Evolutionary conservation across 176 grass and related monocot species (phyloP).

Genomic region (Guadua angustifolia): DNA sequence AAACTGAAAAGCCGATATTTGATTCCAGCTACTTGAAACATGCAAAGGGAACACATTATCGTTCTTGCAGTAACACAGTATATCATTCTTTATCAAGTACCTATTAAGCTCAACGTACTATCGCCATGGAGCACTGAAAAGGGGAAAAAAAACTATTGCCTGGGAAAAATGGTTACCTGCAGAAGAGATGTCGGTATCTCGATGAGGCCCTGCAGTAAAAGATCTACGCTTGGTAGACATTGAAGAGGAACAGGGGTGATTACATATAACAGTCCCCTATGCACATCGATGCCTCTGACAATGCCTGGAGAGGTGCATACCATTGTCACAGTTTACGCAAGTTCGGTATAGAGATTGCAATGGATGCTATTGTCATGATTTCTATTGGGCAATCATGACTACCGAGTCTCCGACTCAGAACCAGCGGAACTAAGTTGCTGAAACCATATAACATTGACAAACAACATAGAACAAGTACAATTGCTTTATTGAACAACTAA

Average conservation of each 20-base stretch:
- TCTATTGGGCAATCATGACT: not conserved
- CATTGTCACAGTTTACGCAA: not conserved
- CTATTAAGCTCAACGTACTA: not conserved
- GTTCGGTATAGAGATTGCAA: not conserved
- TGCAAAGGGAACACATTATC: not conserved
- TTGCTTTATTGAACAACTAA: not conserved
- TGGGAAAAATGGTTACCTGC: constrained; percentile 56
- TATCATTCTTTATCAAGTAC: not conserved
- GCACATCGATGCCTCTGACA: constrained; percentile 68
- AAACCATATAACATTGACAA: not conserved
- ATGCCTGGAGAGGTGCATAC: constrained; percentile 62
- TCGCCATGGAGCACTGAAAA: not conserved
- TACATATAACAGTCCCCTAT: constrained; percentile 69
- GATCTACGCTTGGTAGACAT: constrained; percentile 70
- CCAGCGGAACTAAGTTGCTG: not conserved
- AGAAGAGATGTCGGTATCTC: constrained; percentile 75
- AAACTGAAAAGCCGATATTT: not conserved
- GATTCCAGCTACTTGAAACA: not conserved
- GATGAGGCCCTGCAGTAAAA: constrained; percentile 85
- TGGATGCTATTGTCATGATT: not conserved
- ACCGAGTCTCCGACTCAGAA: not conserved
- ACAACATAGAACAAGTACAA: not conserved
- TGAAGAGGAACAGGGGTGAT: constrained; percentile 77
- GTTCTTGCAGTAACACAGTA: not conserved
- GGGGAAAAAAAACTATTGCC: not conserved